Conservation (phyloP, 257 asterid genomes). For the Plantago major region DNA sequence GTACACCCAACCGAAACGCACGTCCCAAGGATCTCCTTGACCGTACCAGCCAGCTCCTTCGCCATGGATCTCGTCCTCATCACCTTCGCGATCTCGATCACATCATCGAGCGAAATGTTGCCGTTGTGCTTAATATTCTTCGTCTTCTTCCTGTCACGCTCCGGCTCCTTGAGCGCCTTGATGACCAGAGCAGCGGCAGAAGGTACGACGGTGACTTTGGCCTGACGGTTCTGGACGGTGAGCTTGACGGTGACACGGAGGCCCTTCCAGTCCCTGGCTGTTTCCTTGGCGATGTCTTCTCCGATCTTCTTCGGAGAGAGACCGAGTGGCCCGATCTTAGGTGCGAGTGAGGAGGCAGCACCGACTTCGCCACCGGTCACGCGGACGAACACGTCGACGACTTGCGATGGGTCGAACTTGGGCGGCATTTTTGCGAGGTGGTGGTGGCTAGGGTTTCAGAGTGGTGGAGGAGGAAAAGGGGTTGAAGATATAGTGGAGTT, state of each 20-base stretch:
- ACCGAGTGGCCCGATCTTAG: slow-evolving; percentile 74
- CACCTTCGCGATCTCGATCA: slow-evolving; percentile 50
- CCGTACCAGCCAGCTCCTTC: slow-evolving; percentile 58
- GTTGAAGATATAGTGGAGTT: no score
- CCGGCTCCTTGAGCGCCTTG: slow-evolving; percentile 75
- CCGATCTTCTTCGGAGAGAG: slow-evolving; percentile 59
- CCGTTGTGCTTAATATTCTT: slow-evolving; percentile 67
- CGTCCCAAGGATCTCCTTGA: slow-evolving; percentile 73
- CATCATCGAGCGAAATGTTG: slow-evolving; percentile 30
- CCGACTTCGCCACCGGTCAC: slow-evolving; percentile 77
- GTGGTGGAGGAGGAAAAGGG: background rate
- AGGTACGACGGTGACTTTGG: slow-evolving; percentile 65
- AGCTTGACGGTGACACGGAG: slow-evolving; percentile 9
- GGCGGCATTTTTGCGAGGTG: slow-evolving; percentile 48
- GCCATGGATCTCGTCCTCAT: slow-evolving; percentile 64
- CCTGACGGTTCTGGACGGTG: slow-evolving; percentile 65
- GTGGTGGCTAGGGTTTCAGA: slow-evolving; percentile 32
- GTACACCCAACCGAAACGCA: slow-evolving; percentile 84
- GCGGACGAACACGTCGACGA: slow-evolving; percentile 69
- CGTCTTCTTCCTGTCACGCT: slow-evolving; percentile 61
- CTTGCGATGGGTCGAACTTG: slow-evolving; percentile 66
- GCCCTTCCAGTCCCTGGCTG: background rate
- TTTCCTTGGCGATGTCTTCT: slow-evolving; percentile 5
- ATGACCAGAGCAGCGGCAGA: slow-evolving; percentile 70
- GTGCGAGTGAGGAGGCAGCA: slow-evolving; percentile 70